Evolutionary conservation across 352 stramenopile genomes (phyloP), one percentile per base, ranked within the genome.

Genomic region (Globisporangium okanoganense): DNA sequence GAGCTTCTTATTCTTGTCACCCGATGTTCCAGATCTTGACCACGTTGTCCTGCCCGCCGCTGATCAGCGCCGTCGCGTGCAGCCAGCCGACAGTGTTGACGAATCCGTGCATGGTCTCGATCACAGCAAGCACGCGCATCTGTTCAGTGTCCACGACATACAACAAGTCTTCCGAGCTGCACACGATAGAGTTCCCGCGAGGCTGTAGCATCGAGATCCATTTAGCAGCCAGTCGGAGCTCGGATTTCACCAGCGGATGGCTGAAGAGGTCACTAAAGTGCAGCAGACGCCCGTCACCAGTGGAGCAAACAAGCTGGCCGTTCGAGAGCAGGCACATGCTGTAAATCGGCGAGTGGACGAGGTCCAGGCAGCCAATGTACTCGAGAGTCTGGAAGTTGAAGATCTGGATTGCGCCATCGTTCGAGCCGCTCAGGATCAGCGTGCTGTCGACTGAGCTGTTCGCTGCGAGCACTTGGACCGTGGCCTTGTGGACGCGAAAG

Each of bases 171-270:
- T 88, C 80, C 0, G 73, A 86, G 47, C 64, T 83, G 58, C 83
- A 90, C 16, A 75, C 79, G 24, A 89, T 57, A 4, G 66, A 57
- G 13, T 72, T 66, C 7, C 67, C 73, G 31, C 73, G 62, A 14
- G 84, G 52, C 57, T 85, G 67, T 24, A 90, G 72, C 18, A 75
- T 78, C 7, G 79, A 87, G 51, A 92, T 85, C 83, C 83, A 90
- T 31, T 71, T 78, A 13, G 67, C 55, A 16, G 73, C 62, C 29
- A 90, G 59, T 24, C 70, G 64, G 22, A 87, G 61, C 55, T 87
- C 76, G 2, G 64, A 66, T 6, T 69, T 70, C 8, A 49, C 35
- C 4, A 60, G 69, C 9, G 51, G 14, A 27, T 49, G 36, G 16
- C 33, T 56, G 31, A 49, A 58, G 5, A 74, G 14, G 20, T 82